Base-by-base conservation (phyloP, 140 eudicot species). In the Senecio squalidus region DNA sequence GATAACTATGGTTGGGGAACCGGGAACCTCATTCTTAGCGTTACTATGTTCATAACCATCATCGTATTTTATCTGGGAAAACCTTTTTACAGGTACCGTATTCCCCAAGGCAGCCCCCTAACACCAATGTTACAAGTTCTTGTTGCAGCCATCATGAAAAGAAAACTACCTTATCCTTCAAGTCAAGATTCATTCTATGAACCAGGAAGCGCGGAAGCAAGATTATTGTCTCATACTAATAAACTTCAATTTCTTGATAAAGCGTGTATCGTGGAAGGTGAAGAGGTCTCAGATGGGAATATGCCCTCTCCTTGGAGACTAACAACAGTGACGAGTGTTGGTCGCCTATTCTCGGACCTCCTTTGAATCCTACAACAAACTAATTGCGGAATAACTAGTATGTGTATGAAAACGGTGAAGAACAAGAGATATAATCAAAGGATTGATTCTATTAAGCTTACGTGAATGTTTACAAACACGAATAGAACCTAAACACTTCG, bases 211-310 rank as follows among this genome's bases (percentile, higher is more conserved):
- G 22, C 75, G 9, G 62, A 45, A 30, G 73, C 63, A 20, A 70
- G 83, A 40, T 55, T 62, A 36, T 74, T 88, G 0, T 15, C 70
- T 18, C 96, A 81, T 75, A 75, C 94, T 4, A 43, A 67, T 21
- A 73, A 45, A 13, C 80, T 87, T 49, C 77, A 85, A 39, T 83
- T 72, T 63, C 75, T 83, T 1, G 89, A 87, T 59, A 87, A 76
- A 55, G 96, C 96, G 17, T 82, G 94, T 46, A 76, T 83, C n/a
- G 31, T 86, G 43, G 74, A 71, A 66, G 74, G 40, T 22, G 10
- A 64, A 10, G 56, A 66, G 18, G 17, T 18, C 8, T 11, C 65
- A 16, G 30, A 24, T n/a, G 67, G 55, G 16, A 68, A 64, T 29
- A 46, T 67, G 57, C 67, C 55, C 8, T 80, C 67, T 25, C 69